Evolutionary conservation across 2,329 filamentous ascomycete genomes (phyloP), one percentile per base, ranked within the genome.

Genomic region (Parasarocladium wereldwijsianum): DNA sequence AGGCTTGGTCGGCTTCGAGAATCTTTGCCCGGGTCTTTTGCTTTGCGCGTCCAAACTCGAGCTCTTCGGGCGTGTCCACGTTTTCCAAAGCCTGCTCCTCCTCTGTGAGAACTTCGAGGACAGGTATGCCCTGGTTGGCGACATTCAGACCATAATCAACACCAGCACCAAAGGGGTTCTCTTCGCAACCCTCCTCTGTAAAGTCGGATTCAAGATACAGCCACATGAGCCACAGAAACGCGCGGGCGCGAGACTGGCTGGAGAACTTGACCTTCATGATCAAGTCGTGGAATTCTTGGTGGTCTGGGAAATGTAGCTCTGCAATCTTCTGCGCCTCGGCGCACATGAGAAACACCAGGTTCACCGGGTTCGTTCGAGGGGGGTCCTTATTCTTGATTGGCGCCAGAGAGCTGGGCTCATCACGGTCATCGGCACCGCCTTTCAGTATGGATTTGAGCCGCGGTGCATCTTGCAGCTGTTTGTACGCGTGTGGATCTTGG

Each of bases 181-280:
- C 77, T 27, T 83, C 67, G 25, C 84, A 87, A 33, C 82, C 84
- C 44, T 93, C 82, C 42, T 79, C 74, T 0, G 82, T 82, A 42
- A 94, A 96, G 49, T 94, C 84, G 17, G 86, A 93, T 51, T 98
- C 90, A 12, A 98, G 67, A 47, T 98, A 96, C 63, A 90, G 94
- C 90, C 90, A 98, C 75, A 98, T 92, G 38, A 98, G 62, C 90
- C 90, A 98, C 13, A 98, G 58, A 43, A 98, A 98, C 1, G 87
- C 87, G 25, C 62, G 75, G 1, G 90, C 86, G 38, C 90, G 72
- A 37, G 83, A 93, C 40, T 64, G 58, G 52, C 86, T 96, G 34
- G 76, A 83, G 36, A 84, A 68, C 15, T 81, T 78, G 2, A 77
- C 76, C 46, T 83, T 77, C 86, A 96, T 96, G 43, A 98, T 78